Evolutionary conservation across 768 basidiomycete genomes (phyloP), one percentile per base, ranked within the genome.

Genomic region (Crassisporium funariophilum): DNA sequence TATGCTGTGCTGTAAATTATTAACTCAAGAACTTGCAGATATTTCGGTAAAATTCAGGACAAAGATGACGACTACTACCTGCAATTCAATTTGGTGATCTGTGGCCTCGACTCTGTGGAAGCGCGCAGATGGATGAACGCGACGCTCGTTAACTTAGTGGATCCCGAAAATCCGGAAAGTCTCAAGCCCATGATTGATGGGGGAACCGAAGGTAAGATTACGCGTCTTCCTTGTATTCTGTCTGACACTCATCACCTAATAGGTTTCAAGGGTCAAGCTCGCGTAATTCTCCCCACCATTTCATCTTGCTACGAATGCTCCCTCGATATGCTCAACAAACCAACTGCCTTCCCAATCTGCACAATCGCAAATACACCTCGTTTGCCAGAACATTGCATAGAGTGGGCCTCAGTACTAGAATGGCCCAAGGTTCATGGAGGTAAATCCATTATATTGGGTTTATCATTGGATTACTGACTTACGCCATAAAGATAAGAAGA

Each of bases 361-460:
- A 99, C 97, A 5, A 98, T 99, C 55, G 95, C 97, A 47, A 98
- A 98, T 63, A 99, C 97, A 0, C 97, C 97, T 20, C 89, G 97
- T 46, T 76, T 98, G 17, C 97, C 97, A 1, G 97, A 99, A 60
- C 97, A 99, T 60, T 98, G 97, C 62, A 98, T 99, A 58, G 97
- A 98, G 69, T 99, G 97, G 97, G 97, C 97, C 0, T 95, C 91
- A 31, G 97, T 98, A 9, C 75, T 99, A 16, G 95, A 99, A 66
- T 99, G 97, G 97, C 95, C 97, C n/a, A 82, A 83, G 38, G 83
- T 92, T 1, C 85, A 89, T 52, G 89, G 88, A 64, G 91, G 95
- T 94, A 44, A 51, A 74, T 31, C 31, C 7, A 34, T 22, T 17
- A 16, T 41, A 25, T n/a, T n/a, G 27, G 23, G 19, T 40, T 12